Conservation (phyloP, 2,329 filamentous ascomycete genomes). For the Sarocladiaceae sp. region DNA sequence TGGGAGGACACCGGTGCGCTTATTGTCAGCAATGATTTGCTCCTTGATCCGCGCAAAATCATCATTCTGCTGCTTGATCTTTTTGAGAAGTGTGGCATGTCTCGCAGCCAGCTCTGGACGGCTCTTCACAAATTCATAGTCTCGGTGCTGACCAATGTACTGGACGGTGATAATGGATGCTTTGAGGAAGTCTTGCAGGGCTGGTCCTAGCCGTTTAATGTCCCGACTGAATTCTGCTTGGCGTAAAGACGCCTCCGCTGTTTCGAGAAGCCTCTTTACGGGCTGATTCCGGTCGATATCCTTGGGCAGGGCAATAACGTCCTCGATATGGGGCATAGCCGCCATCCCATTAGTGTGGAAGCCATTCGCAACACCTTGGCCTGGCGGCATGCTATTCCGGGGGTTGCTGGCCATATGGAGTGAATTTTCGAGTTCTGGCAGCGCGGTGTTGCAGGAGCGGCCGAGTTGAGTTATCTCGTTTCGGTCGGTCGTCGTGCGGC, state of each 20-base stretch:
- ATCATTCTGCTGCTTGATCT: slow-evolving; percentile 42
- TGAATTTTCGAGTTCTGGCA: not conserved
- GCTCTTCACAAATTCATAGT: slow-evolving; percentile 62
- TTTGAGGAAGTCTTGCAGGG: slow-evolving; percentile 79
- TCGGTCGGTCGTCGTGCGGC: not conserved
- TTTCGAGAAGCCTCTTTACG: slow-evolving; percentile 48
- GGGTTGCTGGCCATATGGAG: slow-evolving; percentile 26
- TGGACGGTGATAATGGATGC: slow-evolving; percentile 77
- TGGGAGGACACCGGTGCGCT: slow-evolving; percentile 54
- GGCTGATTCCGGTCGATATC: slow-evolving; percentile 46
- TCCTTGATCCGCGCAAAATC: slow-evolving; percentile 55
- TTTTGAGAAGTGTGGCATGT: slow-evolving; percentile 46
- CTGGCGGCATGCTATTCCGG: slow-evolving; percentile 24
- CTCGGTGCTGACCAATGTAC: slow-evolving; percentile 69
- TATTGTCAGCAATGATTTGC: slow-evolving; percentile 60
- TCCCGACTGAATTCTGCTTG: slow-evolving; percentile 59
- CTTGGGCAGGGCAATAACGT: slow-evolving; percentile 41
- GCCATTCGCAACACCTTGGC: slow-evolving; percentile 13
- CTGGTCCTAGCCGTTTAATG: slow-evolving; percentile 65
- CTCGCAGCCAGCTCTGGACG: slow-evolving; percentile 41
- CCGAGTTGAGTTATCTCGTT: not conserved
- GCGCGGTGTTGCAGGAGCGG: not conserved
- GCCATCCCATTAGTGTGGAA: slow-evolving; percentile 19
- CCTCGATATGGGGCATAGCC: slow-evolving; percentile 49
- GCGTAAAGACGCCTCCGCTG: slow-evolving; percentile 48